Evolutionary conservation across 805 yeast genomes (phyloP).

Genomic region (Jamesozyma lodderae): DNA sequence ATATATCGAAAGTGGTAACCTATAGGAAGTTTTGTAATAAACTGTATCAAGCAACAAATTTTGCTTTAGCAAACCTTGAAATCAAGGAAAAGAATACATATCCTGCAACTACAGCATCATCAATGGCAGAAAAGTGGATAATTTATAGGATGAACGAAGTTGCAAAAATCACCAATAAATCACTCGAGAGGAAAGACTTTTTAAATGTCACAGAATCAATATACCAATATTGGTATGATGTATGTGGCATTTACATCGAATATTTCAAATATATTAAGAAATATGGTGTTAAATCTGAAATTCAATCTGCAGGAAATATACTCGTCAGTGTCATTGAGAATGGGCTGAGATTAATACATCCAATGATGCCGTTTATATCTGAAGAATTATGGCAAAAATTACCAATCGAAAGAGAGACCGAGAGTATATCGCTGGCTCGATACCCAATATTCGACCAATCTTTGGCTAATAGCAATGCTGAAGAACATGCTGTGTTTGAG

Average conservation of each 20-base stretch:
- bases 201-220: conserved; percentile 72
- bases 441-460: conserved; percentile 60
- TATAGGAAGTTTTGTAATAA: conserved; percentile 98
- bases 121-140: conserved; percentile 92
- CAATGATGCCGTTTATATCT: conserved; percentile 94
- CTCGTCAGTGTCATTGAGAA: conserved; percentile 83
- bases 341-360: conserved; percentile 84
- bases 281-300: conserved; percentile 76
- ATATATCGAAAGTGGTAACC: conserved; percentile 91
- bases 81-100: conserved; percentile 31
- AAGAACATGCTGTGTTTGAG: conserved; percentile 66
- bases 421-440: conserved; percentile 62
- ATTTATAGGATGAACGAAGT: conserved; percentile 69
- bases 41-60: conserved; percentile 96
- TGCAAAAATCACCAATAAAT: conserved; percentile 47
- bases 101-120: conserved; percentile 59
- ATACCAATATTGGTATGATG: conserved; percentile 86
- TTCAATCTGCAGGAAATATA: conserved; percentile 81
- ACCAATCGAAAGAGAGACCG: conserved; percentile 63
- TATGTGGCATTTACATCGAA: conserved; percentile 96
- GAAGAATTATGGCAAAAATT: conserved; percentile 98
- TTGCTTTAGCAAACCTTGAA: conserved; percentile 83
- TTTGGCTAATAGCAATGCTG: conserved; percentile 41
- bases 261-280: conserved; percentile 83
- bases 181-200: conserved; percentile 77